A percentile compares a stretch with the other conserved stretches of the same genome.
Conservation (phyloP, 495 filamentous ascomycete genomes). For the Cudoniella acicularis region DNA sequence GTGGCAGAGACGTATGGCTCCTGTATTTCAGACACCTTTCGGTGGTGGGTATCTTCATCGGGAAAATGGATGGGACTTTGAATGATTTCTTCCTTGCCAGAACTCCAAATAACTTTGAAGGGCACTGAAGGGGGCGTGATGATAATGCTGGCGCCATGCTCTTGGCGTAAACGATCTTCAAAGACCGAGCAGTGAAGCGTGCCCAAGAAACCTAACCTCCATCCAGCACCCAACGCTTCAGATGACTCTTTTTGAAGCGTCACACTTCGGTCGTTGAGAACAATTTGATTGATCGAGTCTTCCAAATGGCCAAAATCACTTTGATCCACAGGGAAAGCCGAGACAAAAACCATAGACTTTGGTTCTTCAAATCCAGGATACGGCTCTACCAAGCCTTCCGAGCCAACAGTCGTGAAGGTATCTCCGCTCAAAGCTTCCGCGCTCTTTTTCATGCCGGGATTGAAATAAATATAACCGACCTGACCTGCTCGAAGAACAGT, state of each 20-base stretch:
- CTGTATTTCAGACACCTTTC: constrained; percentile 60
- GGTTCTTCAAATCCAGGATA: constrained; percentile 95
- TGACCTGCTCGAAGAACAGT: constrained; percentile 80
- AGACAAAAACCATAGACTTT: constrained; percentile 98
- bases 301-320: constrained; percentile 81
- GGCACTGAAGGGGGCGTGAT: constrained; percentile 96
- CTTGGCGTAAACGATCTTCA: constrained; percentile 91
- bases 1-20: constrained; percentile 87
- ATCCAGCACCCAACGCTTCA: constrained; percentile 88
- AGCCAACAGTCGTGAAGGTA: constrained; percentile 84
- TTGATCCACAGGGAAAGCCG: constrained; percentile 90
- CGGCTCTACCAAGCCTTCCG: constrained; percentile 70
- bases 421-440: constrained; percentile 95
- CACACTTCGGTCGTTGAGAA: constrained; percentile 92
- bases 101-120: constrained; percentile 73
- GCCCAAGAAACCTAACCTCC: constrained; percentile 91
- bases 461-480: constrained; percentile 94
- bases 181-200: constrained; percentile 97
- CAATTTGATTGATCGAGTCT: constrained; percentile 90
- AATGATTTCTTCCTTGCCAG: constrained; percentile 70
- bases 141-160: constrained; percentile 93
- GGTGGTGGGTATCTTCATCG: constrained; percentile 58
- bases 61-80: constrained; percentile 86
- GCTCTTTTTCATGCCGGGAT: constrained; percentile 94
- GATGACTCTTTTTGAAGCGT: constrained; percentile 91